These are phyloP conservation scores for Colletotrichum tanaceti DNA, from an alignment of 2,329 filamentous ascomycete genomes.

Conservation along the genomic window DNA sequence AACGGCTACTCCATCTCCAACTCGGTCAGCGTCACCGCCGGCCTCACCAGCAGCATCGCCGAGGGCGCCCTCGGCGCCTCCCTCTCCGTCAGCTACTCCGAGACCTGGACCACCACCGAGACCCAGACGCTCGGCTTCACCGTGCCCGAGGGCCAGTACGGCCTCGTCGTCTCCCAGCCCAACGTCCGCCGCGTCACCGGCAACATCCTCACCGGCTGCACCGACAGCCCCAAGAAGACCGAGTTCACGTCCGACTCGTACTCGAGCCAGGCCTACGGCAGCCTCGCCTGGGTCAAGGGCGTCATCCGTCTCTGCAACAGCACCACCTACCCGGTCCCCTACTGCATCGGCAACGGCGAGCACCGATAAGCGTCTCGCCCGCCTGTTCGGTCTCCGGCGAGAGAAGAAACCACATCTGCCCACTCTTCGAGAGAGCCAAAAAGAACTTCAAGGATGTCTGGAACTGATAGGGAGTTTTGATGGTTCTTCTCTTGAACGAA, in stretches of 20 bases:
- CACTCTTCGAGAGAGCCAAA: conserved; percentile 29
- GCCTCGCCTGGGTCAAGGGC: conserved; percentile 54
- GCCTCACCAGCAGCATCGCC: conserved; percentile 42
- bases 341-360: conserved; percentile 51
- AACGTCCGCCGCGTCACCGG: conserved; percentile 49
- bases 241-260: conserved; percentile 52
- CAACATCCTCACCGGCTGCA: conserved; percentile 50
- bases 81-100: conserved; percentile 42
- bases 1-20: conserved; percentile 52
- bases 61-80: conserved; percentile 44
- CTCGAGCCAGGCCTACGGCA: conserved; percentile 46
- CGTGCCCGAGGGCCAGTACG: conserved; percentile 52
- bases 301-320: conserved; percentile 52
- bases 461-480: conserved; percentile 35
- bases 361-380: conserved; percentile 20
- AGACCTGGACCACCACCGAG: conserved; percentile 50
- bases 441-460: conserved; percentile 34
- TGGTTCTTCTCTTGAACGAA: conserved; percentile 23
- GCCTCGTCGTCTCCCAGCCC: conserved; percentile 54
- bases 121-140: conserved; percentile 47
- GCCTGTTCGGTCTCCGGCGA: not conserved
- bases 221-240: conserved; percentile 45
- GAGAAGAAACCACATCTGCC: conserved; percentile 1
- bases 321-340: conserved; percentile 51
- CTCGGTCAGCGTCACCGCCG: conserved; percentile 45